Evolutionary conservation across 305 asterid species (phyloP).

Genomic region (Fraxinus platypoda): DNA sequence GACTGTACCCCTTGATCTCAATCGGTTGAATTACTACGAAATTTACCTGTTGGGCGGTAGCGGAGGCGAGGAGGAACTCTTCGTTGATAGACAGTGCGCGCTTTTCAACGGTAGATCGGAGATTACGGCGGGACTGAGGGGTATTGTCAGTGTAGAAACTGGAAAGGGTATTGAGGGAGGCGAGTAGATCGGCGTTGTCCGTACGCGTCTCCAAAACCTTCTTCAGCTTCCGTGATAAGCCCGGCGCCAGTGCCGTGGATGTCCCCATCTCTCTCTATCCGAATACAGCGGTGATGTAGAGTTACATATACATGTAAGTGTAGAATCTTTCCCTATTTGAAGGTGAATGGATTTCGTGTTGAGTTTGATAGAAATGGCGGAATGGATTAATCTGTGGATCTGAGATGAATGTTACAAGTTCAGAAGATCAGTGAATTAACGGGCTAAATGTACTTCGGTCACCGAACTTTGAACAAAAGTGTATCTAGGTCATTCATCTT

Average conservation of each 20-base stretch:
- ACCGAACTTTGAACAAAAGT: background rate
- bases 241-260: conserved; percentile 96
- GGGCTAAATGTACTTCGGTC: background rate
- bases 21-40: background rate
- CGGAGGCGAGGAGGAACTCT: conserved; percentile 78
- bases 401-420: background rate
- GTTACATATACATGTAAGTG: background rate
- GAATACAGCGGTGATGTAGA: background rate
- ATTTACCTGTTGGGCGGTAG: conserved; percentile 69
- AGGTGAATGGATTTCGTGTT: background rate
- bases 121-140: conserved; percentile 80
- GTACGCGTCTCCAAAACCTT: conserved; percentile 96
- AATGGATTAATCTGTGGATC: background rate
- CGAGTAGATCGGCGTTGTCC: conserved; percentile 78
- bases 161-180: conserved; percentile 90
- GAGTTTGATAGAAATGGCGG: background rate
- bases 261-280: conserved; percentile 55
- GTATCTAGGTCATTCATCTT: background rate
- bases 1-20: conserved; percentile 23
- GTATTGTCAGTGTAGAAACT: conserved; percentile 73
- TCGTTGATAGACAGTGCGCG: conserved; percentile 85
- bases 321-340: background rate
- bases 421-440: background rate
- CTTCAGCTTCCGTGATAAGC: conserved; percentile 97
- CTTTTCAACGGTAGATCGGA: conserved; percentile 94